Base-by-base conservation (phyloP, 2,329 filamentous ascomycete genomes). In the Ophiognomonia clavigignenti-juglandacearum region DNA sequence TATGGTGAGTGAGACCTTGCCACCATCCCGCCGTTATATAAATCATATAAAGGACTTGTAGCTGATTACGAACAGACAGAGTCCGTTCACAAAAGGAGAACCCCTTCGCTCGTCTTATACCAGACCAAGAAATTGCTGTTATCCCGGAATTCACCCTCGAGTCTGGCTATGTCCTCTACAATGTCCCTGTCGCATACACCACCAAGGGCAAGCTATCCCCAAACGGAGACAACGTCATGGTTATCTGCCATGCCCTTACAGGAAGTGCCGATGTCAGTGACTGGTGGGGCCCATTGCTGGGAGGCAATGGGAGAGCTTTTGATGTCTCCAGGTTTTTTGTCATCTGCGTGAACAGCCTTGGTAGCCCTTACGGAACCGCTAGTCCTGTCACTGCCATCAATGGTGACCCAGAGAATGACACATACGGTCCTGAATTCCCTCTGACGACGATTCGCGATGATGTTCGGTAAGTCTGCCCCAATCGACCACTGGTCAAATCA, bases 391-490 rank as follows among this genome's bases (percentile, higher is more conserved):
- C 93, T 2, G 84, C 83, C 57, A 95, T 88, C 64, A 85, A 96
- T 60, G 90, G 90, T 13, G 80, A 95, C 57, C 69, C 77, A 14
- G 73, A 72, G 43, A 82, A 87, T 53, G 90, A 81, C 16, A 79
- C 80, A 57, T 98, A 98, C 61, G 93, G 93, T 0, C 93, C 93
- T 1, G 93, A 98, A 61, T 98, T 98, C 57, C 93, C 93, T 39
- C 71, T 98, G 54, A 96, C 93, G 1, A 97, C 93, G 0, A 88
- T 98, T 54, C 78, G 92, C 55, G 93, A 98, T 63, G 93, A 98
- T 70, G 92, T 97, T 44, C 90, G 87, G 87, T 93, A 70, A 71
- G 85, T 65, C 24, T 0, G 4, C 7, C 14, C 11, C 22, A 47
- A 29, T 24, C 8, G 13, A 6, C 9, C 7, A 14, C 18, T 6